Conservation (phyloP, 495 filamentous ascomycete species). For the Tuber melanosporum region DNA sequence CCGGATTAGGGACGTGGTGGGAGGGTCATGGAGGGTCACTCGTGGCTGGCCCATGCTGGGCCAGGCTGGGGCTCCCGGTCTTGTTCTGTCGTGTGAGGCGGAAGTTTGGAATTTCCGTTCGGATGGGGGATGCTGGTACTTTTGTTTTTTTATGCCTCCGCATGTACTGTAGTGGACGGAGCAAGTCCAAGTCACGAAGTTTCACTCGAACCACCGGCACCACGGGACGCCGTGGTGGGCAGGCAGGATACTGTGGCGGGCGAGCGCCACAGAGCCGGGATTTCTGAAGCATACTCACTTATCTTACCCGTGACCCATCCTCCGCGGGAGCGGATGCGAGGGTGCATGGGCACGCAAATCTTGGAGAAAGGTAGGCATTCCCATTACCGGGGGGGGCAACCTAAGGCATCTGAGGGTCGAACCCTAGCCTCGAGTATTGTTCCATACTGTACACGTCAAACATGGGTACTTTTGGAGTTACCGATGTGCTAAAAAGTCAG, state of each 20-base stretch:
- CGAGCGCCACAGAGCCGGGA: not conserved
- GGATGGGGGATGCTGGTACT: slow-evolving; percentile 9
- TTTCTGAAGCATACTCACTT: not conserved
- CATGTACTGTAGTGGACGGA: not conserved
- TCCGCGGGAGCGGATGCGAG: not conserved
- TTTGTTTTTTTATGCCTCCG: not conserved
- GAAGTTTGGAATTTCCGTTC: slow-evolving; percentile 26
- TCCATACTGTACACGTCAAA: not conserved
- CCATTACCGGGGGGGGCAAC: not conserved
- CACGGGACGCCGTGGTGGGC: not conserved
- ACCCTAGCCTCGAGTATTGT: not conserved
- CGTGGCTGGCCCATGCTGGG: not conserved
- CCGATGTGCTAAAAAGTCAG: not conserved
- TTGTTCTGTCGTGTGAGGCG: not conserved
- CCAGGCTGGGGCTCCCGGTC: not conserved
- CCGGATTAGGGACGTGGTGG: not conserved
- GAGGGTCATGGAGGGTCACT: not conserved
- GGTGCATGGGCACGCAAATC: not conserved
- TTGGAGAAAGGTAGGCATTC: not conserved
- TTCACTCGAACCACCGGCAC: not conserved
- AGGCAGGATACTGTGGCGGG: not conserved
- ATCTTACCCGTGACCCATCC: not conserved
- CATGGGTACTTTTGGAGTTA: not conserved
- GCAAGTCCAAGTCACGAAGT: not conserved
- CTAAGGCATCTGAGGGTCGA: not conserved